Percentiles rank a stretch among this genome's conserved stretches.
phyloP scores from a whole-genome alignment of 768 basidiomycete genomes.

The Rhodotorula toruloides region DNA sequence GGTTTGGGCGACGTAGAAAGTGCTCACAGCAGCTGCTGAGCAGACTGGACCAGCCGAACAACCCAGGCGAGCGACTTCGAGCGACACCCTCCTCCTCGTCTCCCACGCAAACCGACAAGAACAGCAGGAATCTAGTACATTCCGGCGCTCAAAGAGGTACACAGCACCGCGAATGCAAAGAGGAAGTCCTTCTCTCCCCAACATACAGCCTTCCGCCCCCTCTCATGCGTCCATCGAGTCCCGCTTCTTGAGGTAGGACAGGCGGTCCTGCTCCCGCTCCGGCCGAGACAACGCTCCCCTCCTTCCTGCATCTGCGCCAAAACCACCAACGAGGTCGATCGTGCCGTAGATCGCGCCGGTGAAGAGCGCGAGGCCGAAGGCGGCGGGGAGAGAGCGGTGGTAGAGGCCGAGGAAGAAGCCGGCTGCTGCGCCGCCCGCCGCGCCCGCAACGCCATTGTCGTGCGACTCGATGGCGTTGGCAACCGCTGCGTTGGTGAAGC shows the following conservation, averaged over 20 bases:
- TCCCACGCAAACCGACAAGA: no score
- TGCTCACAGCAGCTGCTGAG: no score
- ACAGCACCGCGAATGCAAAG: no score
- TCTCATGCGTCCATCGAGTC: neutral
- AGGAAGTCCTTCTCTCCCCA: no score
- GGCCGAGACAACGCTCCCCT: no score
- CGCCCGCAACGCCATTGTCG: slow-evolving; percentile 75
- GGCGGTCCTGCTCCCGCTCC: slow-evolving; percentile 31
- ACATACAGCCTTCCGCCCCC: no score
- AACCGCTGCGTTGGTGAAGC: slow-evolving; percentile 57
- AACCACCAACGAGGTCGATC: slow-evolving; percentile 70
- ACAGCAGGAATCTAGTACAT: no score
- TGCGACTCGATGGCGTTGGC: slow-evolving; percentile 68
- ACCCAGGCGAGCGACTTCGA: no score
- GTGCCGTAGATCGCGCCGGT: slow-evolving; percentile 74
- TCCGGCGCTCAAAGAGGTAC: no score
- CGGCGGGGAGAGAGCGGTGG: slow-evolving; percentile 30
- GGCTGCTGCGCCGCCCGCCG: slow-evolving; percentile 82
- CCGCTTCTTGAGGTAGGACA: slow-evolving; percentile 35
- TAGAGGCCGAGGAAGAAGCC: slow-evolving; percentile 75
- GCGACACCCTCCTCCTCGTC: no score
- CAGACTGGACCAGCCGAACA: no score
- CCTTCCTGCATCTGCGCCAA: slow-evolving; percentile 29
- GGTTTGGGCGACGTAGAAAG: no score
- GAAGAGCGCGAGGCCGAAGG: slow-evolving; percentile 37